Conservation (phyloP, 2,329 filamentous ascomycete genomes). For the Colletotrichum higginsianum region DNA sequence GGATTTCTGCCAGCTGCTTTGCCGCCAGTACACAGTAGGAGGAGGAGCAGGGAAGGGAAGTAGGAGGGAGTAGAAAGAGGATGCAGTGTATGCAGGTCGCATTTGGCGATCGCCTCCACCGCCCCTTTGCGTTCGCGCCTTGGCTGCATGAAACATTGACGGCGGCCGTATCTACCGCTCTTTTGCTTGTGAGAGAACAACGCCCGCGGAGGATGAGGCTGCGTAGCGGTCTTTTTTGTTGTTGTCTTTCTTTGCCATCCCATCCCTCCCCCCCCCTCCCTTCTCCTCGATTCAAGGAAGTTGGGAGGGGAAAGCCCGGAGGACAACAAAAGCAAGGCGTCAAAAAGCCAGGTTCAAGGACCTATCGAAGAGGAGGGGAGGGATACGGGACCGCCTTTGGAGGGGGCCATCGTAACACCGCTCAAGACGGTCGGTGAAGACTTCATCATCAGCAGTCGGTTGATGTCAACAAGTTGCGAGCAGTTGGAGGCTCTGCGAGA, state of each 20-base stretch:
- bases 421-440: neutral
- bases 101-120: slow-evolving; percentile 42
- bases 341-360: neutral
- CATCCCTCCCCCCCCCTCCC: too few species aligned
- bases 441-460: neutral
- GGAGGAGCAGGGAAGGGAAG: too few species aligned
- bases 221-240: neutral
- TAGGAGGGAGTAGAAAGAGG: neutral
- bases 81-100: neutral
- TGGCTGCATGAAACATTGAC: slow-evolving; percentile 40
- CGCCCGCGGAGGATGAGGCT: neutral
- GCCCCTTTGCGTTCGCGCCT: slow-evolving; percentile 21
- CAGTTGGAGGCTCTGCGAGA: slow-evolving; percentile 10
- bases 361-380: neutral
- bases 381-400: neutral
- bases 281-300: neutral
- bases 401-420: neutral
- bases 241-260: neutral
- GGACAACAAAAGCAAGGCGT: neutral
- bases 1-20: slow-evolving; percentile 2
- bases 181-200: slow-evolving; percentile 14
- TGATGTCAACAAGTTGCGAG: neutral
- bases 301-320: neutral
- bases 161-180: slow-evolving; percentile 27
- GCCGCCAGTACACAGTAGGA: too few species aligned